Conservation (phyloP, 768 basidiomycete genomes). For the Postia placenta region DNA sequence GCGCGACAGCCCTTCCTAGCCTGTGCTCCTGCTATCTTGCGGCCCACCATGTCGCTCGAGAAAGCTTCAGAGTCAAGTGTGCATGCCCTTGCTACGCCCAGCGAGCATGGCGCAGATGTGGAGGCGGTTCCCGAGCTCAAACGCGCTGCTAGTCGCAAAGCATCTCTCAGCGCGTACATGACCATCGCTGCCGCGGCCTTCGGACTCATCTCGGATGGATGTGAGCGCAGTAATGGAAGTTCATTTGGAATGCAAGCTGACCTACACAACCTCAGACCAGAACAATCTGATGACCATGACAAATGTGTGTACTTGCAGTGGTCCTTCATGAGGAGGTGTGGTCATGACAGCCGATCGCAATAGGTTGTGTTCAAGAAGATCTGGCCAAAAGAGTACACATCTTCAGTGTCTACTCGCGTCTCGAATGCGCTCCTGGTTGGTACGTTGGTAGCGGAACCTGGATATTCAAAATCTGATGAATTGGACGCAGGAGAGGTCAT, state of each 20-base stretch:
- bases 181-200: constrained; percentile 63
- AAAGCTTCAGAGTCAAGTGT: not conserved
- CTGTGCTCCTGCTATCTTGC: not conserved
- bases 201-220: constrained; percentile 44
- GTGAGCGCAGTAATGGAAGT: constrained; percentile 24
- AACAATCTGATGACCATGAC: constrained; percentile 69
- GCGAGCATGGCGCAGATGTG: not conserved
- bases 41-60: constrained; percentile 1
- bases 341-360: not conserved
- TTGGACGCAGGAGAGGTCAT: constrained; percentile 45
- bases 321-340: not conserved
- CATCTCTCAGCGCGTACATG: constrained; percentile 51
- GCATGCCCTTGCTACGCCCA: not conserved
- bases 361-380: constrained; percentile 62
- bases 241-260: not conserved
- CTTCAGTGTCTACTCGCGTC: constrained; percentile 57
- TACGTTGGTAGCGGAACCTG: constrained; percentile 22
- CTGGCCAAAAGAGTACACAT: constrained; percentile 58
- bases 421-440: constrained; percentile 69
- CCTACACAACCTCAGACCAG: constrained; percentile 39
- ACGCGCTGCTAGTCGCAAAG: constrained; percentile 42
- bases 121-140: constrained; percentile 52
- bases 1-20: not conserved
- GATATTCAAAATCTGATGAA: not conserved
- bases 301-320: constrained; percentile 41